Base-by-base conservation (phyloP, 2,329 filamentous ascomycete genomes). In the Cladophialophora yegresii region DNA sequence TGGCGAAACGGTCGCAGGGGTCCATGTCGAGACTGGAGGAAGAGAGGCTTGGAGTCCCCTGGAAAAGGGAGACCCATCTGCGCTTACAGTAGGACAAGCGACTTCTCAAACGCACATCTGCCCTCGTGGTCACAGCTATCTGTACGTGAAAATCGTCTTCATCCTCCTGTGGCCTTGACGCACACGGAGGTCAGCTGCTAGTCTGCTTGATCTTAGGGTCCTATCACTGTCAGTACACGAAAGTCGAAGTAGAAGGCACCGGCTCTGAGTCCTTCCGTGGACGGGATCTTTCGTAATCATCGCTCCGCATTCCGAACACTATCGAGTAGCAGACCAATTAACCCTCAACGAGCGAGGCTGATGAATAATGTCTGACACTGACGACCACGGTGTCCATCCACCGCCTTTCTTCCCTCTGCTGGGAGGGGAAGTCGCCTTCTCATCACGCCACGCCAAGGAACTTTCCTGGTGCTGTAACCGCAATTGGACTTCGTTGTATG, bases 261-360 rank as follows among this genome's bases (percentile, higher is more conserved):
- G 3, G 26, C 47, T 7, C 20, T 12, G 22, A 12, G 47, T 20
- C 47, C 26, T 50, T 26, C 23, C 23, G 22, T 20, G 13, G 16
- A 16, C 23, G 47, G 47, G 30, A 54, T 54, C 49, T 54, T 61
- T 40, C 58, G 50, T 61, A 61, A 61, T 61, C 58, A 40, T 10
- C 20, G 50, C 58, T 54, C 49, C 49, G 58, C 33, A 45, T 59
- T 23, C 33, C 47, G 16, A 16, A 16, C 28, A 28, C 43, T 9
- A 1, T 40, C 45, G 12, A 36, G 26, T 12, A 33, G 26, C 26
- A 28, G 26, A 28, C 26, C 26, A 12, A 51, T 45, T 59, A 51
- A n/a, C 43, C 43, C 33, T 32, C 30, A 59, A 36, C 20, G 47
- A 22, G 56, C 16, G 22, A 53, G 13, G 33, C 50, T 61, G 58